Evolutionary conservation across 306 rosid genomes (phyloP).

Genomic region (Casuarina equisetifolia): DNA sequence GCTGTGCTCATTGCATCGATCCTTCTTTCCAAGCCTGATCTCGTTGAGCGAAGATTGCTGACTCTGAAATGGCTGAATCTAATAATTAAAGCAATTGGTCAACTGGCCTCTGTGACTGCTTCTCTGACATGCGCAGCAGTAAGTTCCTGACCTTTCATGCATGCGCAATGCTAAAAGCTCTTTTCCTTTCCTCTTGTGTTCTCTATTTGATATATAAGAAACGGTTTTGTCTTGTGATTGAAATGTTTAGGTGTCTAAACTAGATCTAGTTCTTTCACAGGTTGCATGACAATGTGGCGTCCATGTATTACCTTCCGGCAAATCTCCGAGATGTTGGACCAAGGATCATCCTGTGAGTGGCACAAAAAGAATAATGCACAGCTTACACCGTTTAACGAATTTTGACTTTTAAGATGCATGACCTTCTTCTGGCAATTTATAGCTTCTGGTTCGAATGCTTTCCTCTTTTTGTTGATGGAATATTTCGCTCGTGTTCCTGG

Average conservation of each 20-base stretch:
- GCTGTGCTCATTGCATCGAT: too few relatives aligned
- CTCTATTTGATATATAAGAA: too few relatives aligned
- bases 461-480: too few relatives aligned
- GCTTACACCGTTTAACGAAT: too few relatives aligned
- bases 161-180: too few relatives aligned
- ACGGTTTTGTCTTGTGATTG: too few relatives aligned
- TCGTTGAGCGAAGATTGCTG: background rate
- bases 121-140: background rate
- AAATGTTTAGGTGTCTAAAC: background rate
- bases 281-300: background rate
- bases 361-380: too few relatives aligned
- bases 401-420: too few relatives aligned
- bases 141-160: background rate
- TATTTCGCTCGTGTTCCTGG: background rate
- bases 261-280: background rate
- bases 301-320: background rate
- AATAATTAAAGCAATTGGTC: background rate
- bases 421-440: background rate
- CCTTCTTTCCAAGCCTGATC: background rate
- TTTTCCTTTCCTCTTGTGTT: background rate
- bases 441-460: background rate
- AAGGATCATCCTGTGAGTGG: background rate
- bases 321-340: background rate
- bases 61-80: background rate
- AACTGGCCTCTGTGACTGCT: background rate